Percentiles rank a stretch among this genome's conserved stretches.
Conservation (phyloP, 2,329 filamentous ascomycete species). For the Fusarium chuoi region DNA sequence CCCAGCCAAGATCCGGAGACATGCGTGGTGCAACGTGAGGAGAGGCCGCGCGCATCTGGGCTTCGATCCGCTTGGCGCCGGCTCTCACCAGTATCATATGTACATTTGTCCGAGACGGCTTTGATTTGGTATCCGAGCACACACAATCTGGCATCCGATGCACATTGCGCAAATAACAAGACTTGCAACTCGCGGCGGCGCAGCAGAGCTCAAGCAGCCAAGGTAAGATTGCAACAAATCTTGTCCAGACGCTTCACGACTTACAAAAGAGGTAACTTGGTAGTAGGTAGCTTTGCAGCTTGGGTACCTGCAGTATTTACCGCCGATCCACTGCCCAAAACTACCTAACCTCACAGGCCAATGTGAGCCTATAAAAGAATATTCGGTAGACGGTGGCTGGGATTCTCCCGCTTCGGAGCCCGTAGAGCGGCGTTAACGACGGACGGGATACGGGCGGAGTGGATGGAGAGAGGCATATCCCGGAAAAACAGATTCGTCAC, state of each 20-base stretch:
- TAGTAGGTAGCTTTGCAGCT: background rate
- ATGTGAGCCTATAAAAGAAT: slow-evolving; percentile 16
- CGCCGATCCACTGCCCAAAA: slow-evolving; percentile 6
- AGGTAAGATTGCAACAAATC: background rate
- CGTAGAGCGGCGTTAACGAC: slow-evolving; percentile 25
- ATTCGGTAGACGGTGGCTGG: slow-evolving; percentile 31
- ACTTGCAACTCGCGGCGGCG: slow-evolving; percentile 6
- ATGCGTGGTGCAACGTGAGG: slow-evolving; percentile 37
- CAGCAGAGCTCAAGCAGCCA: background rate
- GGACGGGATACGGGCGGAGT: background rate
- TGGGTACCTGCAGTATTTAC: slow-evolving; percentile 29
- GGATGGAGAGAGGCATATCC: slow-evolving; percentile 22
- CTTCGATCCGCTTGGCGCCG: slow-evolving; percentile 29
- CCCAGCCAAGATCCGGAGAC: slow-evolving; percentile 38
- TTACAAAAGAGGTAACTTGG: slow-evolving; percentile 1
- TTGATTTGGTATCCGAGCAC: slow-evolving; percentile 14
- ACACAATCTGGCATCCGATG: background rate
- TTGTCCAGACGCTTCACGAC: background rate
- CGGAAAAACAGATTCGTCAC: slow-evolving; percentile 32
- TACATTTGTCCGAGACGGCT: slow-evolving; percentile 9
- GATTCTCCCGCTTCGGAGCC: slow-evolving; percentile 19
- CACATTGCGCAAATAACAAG: background rate
- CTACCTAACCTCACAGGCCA: background rate
- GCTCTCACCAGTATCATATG: slow-evolving; percentile 32
- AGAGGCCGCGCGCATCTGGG: slow-evolving; percentile 27